These are phyloP conservation scores for Arthromyces matolae DNA, from an alignment of 768 basidiomycete species.

Conservation along the genomic window DNA sequence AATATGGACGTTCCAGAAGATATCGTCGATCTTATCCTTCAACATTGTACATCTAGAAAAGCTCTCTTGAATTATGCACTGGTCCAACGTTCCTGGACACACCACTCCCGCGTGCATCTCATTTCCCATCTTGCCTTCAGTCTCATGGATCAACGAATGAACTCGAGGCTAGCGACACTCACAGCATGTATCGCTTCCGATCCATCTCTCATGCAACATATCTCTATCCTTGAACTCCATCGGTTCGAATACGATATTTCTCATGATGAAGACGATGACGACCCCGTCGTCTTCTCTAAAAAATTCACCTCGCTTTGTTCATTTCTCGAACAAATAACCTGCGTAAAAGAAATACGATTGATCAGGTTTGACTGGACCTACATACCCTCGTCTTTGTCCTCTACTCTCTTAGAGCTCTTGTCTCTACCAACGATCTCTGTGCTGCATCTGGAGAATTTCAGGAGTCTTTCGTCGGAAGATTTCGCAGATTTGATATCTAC, in stretches of 20 bases:
- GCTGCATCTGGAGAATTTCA: background rate
- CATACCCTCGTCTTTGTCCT: background rate
- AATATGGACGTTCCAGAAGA: background rate
- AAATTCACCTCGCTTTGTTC: background rate
- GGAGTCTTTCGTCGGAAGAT: background rate
- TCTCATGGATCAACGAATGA: background rate
- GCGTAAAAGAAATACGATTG: background rate
- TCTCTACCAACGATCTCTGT: background rate
- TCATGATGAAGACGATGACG: background rate
- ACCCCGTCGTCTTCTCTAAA: too few relatives aligned
- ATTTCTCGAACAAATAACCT: background rate
- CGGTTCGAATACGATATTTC: too few relatives aligned
- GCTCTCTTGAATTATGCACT: background rate
- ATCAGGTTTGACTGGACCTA: background rate
- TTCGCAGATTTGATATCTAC: background rate
- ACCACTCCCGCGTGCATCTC: background rate
- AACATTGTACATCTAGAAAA: background rate
- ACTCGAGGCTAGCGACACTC: background rate
- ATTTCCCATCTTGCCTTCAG: background rate
- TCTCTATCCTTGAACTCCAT: slow-evolving; percentile 1
- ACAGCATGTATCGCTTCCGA: background rate
- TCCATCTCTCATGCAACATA: background rate
- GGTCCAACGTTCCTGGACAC: slow-evolving; percentile 1
- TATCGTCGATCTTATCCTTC: background rate
- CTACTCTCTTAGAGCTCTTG: background rate